A percentile compares a stretch with the other conserved stretches of the same genome.
Conservation (phyloP, 805 yeast genomes). For the Kodamaea kaohsiungensis region DNA sequence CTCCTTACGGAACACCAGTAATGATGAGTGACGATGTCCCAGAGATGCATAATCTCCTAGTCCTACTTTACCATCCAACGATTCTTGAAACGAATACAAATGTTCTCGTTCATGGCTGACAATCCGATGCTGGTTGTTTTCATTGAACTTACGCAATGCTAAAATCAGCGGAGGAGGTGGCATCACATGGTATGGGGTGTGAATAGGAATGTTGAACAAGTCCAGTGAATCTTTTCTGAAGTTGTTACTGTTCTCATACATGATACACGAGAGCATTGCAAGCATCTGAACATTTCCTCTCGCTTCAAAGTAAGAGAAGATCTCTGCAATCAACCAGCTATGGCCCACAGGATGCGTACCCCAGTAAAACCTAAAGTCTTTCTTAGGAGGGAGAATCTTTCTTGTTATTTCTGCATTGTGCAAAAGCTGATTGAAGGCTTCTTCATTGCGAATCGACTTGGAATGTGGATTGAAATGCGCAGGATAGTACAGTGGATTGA, state of each 20-base stretch:
- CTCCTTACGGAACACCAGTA: slow-evolving; percentile 11
- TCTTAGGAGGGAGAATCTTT: slow-evolving; percentile 7
- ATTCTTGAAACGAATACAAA: background rate
- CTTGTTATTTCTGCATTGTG: slow-evolving; percentile 11
- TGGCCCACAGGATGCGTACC: slow-evolving; percentile 79
- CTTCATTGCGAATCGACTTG: slow-evolving; percentile 3
- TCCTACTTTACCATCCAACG: background rate
- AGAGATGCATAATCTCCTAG: slow-evolving; percentile 1
- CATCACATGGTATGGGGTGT: slow-evolving; percentile 44
- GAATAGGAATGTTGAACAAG: slow-evolving; percentile 40
- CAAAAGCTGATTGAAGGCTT: slow-evolving; percentile 11
- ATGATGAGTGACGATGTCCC: slow-evolving; percentile 12
- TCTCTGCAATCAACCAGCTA: slow-evolving; percentile 59
- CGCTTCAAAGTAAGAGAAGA: slow-evolving; percentile 64
- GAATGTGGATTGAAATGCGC: slow-evolving; percentile 7
- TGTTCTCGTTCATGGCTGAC: background rate
- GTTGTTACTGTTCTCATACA: slow-evolving; percentile 45
- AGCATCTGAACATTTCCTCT: slow-evolving; percentile 80
- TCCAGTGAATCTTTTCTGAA: slow-evolving; percentile 19
- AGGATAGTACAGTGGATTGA: slow-evolving; percentile 12
- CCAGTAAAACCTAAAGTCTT: slow-evolving; percentile 58
- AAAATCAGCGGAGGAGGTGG: slow-evolving; percentile 30
- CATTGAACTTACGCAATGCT: slow-evolving; percentile 16
- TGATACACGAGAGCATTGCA: slow-evolving; percentile 80
- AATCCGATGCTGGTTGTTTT: slow-evolving; percentile 5